Conservation (phyloP, 441 rosid species). For the Melastoma candidum region DNA sequence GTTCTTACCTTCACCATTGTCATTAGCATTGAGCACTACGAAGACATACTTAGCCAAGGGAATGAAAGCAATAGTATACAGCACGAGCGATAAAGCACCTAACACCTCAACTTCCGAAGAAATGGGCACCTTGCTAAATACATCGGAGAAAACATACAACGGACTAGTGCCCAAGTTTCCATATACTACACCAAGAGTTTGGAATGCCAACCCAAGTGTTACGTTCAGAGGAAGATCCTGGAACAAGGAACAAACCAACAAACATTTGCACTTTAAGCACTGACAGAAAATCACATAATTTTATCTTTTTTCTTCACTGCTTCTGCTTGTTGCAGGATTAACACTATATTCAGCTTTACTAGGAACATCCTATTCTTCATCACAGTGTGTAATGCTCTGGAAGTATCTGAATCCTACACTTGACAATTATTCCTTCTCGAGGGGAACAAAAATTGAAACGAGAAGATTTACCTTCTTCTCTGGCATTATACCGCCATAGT, state of each 20-base stretch:
- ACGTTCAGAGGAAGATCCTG: constrained; percentile 62
- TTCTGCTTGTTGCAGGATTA: too few species aligned
- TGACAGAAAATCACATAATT: too few species aligned
- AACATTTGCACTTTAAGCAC: too few species aligned
- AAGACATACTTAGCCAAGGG: constrained; percentile 85
- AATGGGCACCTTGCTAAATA: constrained; percentile 80
- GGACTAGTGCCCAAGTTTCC: constrained; percentile 99
- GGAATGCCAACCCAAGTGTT: constrained; percentile 78
- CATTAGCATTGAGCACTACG: constrained; percentile 94
- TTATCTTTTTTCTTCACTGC: too few species aligned
- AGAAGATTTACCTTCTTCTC: too few species aligned
- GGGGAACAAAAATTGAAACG: too few species aligned
- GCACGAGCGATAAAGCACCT: constrained; percentile 85
- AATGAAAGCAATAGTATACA: constrained; percentile 85
- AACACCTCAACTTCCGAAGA: constrained; percentile 72
- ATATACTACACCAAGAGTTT: constrained; percentile 95
- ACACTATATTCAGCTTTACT: too few species aligned
- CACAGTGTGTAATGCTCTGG: too few species aligned
- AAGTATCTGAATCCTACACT: too few species aligned
- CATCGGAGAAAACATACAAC: constrained; percentile 81
- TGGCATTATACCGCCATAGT: too few species aligned
- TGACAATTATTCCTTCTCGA: too few species aligned
- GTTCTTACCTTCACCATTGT: constrained; percentile 78
- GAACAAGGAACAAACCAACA: neutral
- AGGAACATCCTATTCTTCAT: too few species aligned